Conservation (phyloP, 1,139 yeast species). For the Yamadazyma trypodendri region DNA sequence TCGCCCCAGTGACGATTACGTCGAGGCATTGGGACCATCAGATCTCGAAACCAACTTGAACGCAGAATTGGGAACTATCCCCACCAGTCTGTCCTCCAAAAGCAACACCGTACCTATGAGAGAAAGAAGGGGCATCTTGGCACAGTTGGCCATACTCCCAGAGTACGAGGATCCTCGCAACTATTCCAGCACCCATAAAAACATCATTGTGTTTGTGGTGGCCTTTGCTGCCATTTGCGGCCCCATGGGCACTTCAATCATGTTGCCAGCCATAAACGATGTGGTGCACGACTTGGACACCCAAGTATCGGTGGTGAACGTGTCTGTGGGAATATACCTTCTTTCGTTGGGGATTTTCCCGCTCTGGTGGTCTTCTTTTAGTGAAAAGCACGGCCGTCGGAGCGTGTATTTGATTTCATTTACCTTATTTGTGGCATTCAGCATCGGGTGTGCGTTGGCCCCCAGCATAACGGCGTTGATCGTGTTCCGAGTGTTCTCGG, state of each 20-base stretch:
- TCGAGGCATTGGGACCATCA: neutral
- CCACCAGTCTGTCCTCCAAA: neutral
- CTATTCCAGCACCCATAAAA: constrained; percentile 51
- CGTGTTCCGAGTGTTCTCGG: constrained; percentile 67
- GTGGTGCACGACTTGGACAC: constrained; percentile 58
- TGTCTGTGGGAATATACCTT: constrained; percentile 78
- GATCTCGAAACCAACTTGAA: neutral
- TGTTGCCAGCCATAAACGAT: constrained; percentile 74
- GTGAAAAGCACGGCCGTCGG: constrained; percentile 75
- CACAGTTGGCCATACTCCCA: constrained; percentile 56
- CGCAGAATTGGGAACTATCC: neutral
- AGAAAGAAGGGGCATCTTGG: constrained; percentile 55
- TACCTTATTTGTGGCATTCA: constrained; percentile 58
- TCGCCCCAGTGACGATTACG: too few relatives aligned
- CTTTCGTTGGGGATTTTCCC: constrained; percentile 78
- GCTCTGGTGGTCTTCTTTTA: constrained; percentile 83
- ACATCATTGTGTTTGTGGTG: constrained; percentile 57
- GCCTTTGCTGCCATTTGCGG: constrained; percentile 79
- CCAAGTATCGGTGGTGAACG: constrained; percentile 58
- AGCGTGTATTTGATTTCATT: constrained; percentile 71
- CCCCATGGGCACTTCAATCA: constrained; percentile 89
- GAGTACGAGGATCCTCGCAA: constrained; percentile 74
- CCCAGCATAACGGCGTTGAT: constrained; percentile 63
- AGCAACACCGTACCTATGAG: constrained; percentile 32
- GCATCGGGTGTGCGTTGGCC: constrained; percentile 70